Evolutionary conservation across 768 basidiomycete species (phyloP).

Genomic region (Termitomyces sp.): DNA sequence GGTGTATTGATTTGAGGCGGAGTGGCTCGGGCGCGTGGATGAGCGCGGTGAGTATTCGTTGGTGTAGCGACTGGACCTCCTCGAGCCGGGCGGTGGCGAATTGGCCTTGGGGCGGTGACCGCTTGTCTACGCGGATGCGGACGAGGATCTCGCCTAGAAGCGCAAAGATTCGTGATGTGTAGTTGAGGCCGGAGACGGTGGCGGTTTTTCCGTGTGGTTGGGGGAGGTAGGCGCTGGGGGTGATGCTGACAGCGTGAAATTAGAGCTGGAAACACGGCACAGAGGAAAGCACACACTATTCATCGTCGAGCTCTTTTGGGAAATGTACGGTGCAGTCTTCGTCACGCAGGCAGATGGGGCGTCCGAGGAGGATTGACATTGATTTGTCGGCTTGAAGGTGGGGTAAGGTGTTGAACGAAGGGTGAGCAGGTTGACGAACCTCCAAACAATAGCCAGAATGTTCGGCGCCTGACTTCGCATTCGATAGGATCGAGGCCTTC

Average conservation of each 20-base stretch:
- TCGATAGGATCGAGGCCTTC: slow-evolving; percentile 83
- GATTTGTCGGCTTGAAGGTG: slow-evolving; percentile 74
- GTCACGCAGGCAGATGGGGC: slow-evolving; percentile 83
- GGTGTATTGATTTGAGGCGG: slow-evolving; percentile 57
- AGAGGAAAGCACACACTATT: slow-evolving; percentile 59
- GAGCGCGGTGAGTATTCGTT: slow-evolving; percentile 71
- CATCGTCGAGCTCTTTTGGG: slow-evolving; percentile 85
- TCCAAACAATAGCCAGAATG: slow-evolving; percentile 89
- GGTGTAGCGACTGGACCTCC: slow-evolving; percentile 79
- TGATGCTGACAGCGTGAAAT: slow-evolving; percentile 50
- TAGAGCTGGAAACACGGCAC: slow-evolving; percentile 21
- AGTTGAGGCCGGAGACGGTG: slow-evolving; percentile 83
- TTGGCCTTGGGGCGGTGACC: slow-evolving; percentile 81
- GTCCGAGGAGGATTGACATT: slow-evolving; percentile 79
- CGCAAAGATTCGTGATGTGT: slow-evolving; percentile 82
- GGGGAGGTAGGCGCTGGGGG: slow-evolving; percentile 76
- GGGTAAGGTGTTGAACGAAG: slow-evolving; percentile 2
- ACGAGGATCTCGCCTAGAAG: slow-evolving; percentile 84
- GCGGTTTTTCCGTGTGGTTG: slow-evolving; percentile 89
- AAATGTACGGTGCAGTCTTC: slow-evolving; percentile 91
- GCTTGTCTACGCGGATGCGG: slow-evolving; percentile 83
- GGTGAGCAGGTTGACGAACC: slow-evolving; percentile 43
- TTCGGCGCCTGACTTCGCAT: slow-evolving; percentile 79
- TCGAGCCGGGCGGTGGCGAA: slow-evolving; percentile 82
- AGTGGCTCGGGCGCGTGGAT: slow-evolving; percentile 75